These are phyloP conservation scores for Pichia rugopelliculosa DNA, from an alignment of 805 yeast genomes.

Conservation along the genomic window DNA sequence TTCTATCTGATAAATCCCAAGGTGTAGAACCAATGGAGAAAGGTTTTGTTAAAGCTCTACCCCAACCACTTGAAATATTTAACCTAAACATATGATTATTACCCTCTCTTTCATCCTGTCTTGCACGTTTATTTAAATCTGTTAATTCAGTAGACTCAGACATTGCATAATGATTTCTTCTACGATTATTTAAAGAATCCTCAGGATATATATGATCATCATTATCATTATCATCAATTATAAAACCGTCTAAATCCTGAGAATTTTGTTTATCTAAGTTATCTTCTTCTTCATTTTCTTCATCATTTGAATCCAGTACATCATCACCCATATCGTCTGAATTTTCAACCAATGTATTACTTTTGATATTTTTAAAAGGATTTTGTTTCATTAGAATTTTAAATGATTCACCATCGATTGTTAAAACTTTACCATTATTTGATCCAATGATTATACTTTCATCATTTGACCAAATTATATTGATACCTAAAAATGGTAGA, in stretches of 20 bases:
- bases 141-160: constrained; percentile 13
- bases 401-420: constrained; percentile 10
- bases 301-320: constrained; percentile 13
- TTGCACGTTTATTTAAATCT: constrained; percentile 6
- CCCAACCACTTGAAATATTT: constrained; percentile 8
- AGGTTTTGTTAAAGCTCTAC: constrained; percentile 34
- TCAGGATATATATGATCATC: constrained; percentile 24
- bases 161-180: constrained; percentile 8
- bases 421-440: constrained; percentile 8
- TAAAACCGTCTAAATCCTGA: constrained; percentile 43
- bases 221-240: constrained; percentile 58
- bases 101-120: constrained; percentile 1
- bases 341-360: constrained; percentile 11
- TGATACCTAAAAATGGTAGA: constrained; percentile 6
- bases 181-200: constrained; percentile 1
- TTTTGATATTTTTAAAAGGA: constrained; percentile 8
- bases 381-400: not conserved
- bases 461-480: constrained; percentile 10
- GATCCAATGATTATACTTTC: constrained; percentile 10
- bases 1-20: constrained; percentile 50
- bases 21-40: constrained; percentile 89
- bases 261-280: constrained; percentile 24
- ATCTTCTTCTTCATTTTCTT: constrained; percentile 15
- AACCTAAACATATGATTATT: not conserved
- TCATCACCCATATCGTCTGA: constrained; percentile 18